A percentile compares a stretch with the other conserved stretches of the same genome.
phyloP scores from a whole-genome alignment of 2,329 filamentous ascomycete genomes.

The Aspergillus persii region DNA sequence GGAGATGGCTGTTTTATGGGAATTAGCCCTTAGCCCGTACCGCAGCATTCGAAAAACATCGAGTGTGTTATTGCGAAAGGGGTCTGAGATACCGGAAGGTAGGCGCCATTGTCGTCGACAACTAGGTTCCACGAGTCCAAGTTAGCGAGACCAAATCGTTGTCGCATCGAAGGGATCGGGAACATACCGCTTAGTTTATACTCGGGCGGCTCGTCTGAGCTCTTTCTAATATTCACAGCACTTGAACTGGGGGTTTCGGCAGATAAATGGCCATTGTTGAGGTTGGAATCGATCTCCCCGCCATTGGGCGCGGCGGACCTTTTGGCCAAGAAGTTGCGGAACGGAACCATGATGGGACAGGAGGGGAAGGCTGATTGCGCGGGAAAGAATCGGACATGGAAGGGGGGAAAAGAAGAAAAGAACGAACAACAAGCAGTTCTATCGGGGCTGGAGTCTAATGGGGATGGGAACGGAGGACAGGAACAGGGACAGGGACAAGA shows the following conservation, averaged over 20 bases:
- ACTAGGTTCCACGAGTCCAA: conserved; percentile 53
- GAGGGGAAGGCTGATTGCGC: neutral
- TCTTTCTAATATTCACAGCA: conserved; percentile 59
- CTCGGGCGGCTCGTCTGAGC: conserved; percentile 64
- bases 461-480: neutral
- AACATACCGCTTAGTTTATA: conserved; percentile 76
- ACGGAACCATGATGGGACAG: conserved; percentile 35
- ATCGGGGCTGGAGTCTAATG: neutral
- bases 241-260: conserved; percentile 44
- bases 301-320: conserved; percentile 50
- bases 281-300: conserved; percentile 39
- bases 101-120: conserved; percentile 93
- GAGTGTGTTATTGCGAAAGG: neutral
- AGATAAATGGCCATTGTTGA: conserved; percentile 55
- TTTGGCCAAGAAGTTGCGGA: conserved; percentile 70
- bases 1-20: conserved; percentile 69
- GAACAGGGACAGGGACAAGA: neutral
- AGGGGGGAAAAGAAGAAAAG: too few species aligned
- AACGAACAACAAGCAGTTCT: too few species aligned
- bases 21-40: conserved; percentile 1
- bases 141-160: conserved; percentile 20
- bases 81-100: conserved; percentile 68
- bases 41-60: too few species aligned
- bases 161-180: neutral
- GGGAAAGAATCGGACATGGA: neutral